Conservation (phyloP, 352 stramenopile genomes). For the Phytophthora agathidicida region DNA sequence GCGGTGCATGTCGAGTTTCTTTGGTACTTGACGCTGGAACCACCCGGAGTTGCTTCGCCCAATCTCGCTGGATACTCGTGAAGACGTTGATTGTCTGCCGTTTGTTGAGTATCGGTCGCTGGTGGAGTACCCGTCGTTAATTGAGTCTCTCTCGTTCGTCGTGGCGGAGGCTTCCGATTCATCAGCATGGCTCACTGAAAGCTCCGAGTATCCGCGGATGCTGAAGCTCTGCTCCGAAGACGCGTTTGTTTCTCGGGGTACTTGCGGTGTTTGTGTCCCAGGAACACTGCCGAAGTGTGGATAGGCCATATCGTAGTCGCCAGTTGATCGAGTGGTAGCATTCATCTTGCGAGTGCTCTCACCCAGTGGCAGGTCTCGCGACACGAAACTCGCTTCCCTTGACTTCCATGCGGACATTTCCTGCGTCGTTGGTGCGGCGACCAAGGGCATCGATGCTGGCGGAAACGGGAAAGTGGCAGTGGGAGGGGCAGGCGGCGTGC, state of each 20-base stretch:
- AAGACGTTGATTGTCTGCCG: conserved; percentile 31
- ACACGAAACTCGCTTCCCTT: conserved; percentile 23
- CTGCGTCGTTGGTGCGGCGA: conserved; percentile 7
- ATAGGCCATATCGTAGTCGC: conserved; percentile 30
- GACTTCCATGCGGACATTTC: conserved; percentile 31
- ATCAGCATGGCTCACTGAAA: conserved; percentile 22
- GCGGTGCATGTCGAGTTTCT: conserved; percentile 35
- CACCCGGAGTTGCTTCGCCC: conserved; percentile 31
- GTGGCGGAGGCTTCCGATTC: conserved; percentile 24
- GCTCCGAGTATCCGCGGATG: conserved; percentile 32
- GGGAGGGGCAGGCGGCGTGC: conserved; percentile 11
- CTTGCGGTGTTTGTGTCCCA: neutral
- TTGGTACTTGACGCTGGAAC: conserved; percentile 19
- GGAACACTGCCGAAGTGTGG: conserved; percentile 20
- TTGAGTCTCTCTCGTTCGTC: conserved; percentile 24
- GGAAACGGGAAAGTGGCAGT: conserved; percentile 17
- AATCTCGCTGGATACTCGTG: conserved; percentile 32
- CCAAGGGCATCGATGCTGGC: conserved; percentile 6
- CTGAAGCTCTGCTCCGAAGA: conserved; percentile 35
- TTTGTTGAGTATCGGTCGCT: conserved; percentile 21
- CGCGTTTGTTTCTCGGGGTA: conserved; percentile 23
- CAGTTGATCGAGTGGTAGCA: conserved; percentile 23
- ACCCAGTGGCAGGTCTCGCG: conserved; percentile 29
- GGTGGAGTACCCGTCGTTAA: conserved; percentile 21
- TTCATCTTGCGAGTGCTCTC: conserved; percentile 28